Evolutionary conservation across 805 yeast species (phyloP).

Genomic region (Pichia sporocuriosa): DNA sequence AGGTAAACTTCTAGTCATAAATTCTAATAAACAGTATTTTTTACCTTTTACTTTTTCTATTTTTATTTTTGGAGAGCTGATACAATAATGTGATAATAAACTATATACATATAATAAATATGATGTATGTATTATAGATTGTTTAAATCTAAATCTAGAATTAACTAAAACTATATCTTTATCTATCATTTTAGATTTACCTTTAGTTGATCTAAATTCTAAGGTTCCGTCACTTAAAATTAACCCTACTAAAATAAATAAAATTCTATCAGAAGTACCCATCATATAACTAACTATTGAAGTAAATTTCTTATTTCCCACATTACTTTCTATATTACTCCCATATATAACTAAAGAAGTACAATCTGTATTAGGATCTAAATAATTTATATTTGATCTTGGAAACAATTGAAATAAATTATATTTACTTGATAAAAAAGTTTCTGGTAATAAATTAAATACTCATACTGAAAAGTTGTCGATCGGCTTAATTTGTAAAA

Average conservation of each 20-base stretch:
- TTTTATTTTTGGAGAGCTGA: conserved; percentile 1
- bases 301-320: conserved; percentile 1
- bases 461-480: background rate
- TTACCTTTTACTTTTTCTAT: background rate
- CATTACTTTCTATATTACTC: conserved; percentile 9
- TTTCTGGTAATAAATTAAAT: conserved; percentile 1
- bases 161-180: conserved; percentile 1
- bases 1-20: conserved; percentile 2
- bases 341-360: conserved; percentile 14
- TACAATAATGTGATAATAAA: conserved; percentile 3
- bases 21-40: background rate
- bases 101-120: conserved; percentile 1
- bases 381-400: background rate
- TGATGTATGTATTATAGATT: conserved; percentile 1
- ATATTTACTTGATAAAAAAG: conserved; percentile 1
- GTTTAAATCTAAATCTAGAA: conserved; percentile 2
- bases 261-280: background rate
- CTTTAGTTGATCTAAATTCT: background rate
- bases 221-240: conserved; percentile 1
- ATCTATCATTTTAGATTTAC: conserved; percentile 1
- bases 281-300: conserved; percentile 1
- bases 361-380: background rate
- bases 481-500: background rate
- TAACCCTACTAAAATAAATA: conserved; percentile 1
- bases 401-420: background rate